Conservation (phyloP, 805 yeast species). For the Cyberlindnera saturnus region DNA sequence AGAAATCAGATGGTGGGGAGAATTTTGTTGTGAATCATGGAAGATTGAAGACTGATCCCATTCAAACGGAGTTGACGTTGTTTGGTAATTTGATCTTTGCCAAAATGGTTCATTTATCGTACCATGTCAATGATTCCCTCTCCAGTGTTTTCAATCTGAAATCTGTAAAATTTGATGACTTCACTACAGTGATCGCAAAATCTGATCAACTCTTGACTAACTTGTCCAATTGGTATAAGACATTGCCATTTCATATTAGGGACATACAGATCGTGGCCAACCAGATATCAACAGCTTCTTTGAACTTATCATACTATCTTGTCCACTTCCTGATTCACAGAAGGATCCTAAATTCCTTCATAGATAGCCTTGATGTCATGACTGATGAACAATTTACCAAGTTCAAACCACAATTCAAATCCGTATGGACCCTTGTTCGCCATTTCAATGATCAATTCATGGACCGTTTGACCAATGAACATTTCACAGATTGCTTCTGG, state of each 20-base stretch:
- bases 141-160: constrained; percentile 20
- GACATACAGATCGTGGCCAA: constrained; percentile 7
- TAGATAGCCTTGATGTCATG: constrained; percentile 12
- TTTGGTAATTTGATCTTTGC: constrained; percentile 21
- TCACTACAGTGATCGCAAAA: constrained; percentile 15
- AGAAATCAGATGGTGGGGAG: constrained; percentile 12
- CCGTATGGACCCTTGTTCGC: constrained; percentile 9
- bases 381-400: constrained; percentile 7
- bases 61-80: constrained; percentile 4
- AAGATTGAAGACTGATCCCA: neutral
- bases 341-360: constrained; percentile 18
- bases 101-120: constrained; percentile 21
- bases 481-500: constrained; percentile 13
- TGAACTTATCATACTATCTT: constrained; percentile 19
- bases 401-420: constrained; percentile 14
- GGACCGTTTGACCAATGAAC: constrained; percentile 14
- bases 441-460: constrained; percentile 17
- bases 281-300: constrained; percentile 17
- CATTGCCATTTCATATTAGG: constrained; percentile 15
- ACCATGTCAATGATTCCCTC: constrained; percentile 19
- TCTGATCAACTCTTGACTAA: constrained; percentile 9
- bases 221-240: constrained; percentile 19
- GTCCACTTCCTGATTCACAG: constrained; percentile 19
- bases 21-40: constrained; percentile 13
- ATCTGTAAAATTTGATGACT: constrained; percentile 20